Base-by-base conservation (phyloP, 306 rosid species). In the Albizia julibrissin region DNA sequence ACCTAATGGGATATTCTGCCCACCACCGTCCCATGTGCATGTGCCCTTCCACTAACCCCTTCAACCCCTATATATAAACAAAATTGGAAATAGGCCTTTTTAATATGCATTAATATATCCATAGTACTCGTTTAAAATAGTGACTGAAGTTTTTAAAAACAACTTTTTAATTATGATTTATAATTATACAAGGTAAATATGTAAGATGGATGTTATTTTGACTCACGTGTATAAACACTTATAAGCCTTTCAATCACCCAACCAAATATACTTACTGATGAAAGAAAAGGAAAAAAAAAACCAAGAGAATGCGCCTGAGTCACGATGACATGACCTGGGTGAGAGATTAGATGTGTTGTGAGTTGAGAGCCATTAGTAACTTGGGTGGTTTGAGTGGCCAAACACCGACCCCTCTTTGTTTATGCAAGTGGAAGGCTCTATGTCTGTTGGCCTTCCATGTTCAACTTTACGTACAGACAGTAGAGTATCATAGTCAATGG, bases 11-110 rank as follows among this genome's bases (percentile, higher is more conserved):
- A 69, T 69, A 42, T 42, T 69, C 34, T 69, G 85, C 66, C 93
- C 89, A 87, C 59, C 84, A 87, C 97, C 97, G 97, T 90, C 94
- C 98, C 95, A 91, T 92, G 89, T 86, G 92, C 98, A 91, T 92
- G 93, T 94, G 90, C 13, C n/a, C 13, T n/a, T 27, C 12, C 27
- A 8, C 64, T 2, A 8, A 2, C 64, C 27, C 64, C 10, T 1
- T 54, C 27, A 58, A 3, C 65, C 65, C 27, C n/a, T n/a, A n/a
- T n/a, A n/a, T n/a, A n/a, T n/a, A 6, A 52, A 19, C 59, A 19
- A 52, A 52, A 18, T 19, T 52, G 24, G 59, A 16, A 12, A 47
- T 47, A 4, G 18, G 58, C 58, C 22, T 46, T 13, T 13, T 1
- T 37, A 37, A 37, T 37, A 37, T 6, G 40, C 40, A 6, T 37